Evolutionary conservation across 1,284 basidiomycete species (phyloP).

Genomic region (Fomitopsis pinicola): DNA sequence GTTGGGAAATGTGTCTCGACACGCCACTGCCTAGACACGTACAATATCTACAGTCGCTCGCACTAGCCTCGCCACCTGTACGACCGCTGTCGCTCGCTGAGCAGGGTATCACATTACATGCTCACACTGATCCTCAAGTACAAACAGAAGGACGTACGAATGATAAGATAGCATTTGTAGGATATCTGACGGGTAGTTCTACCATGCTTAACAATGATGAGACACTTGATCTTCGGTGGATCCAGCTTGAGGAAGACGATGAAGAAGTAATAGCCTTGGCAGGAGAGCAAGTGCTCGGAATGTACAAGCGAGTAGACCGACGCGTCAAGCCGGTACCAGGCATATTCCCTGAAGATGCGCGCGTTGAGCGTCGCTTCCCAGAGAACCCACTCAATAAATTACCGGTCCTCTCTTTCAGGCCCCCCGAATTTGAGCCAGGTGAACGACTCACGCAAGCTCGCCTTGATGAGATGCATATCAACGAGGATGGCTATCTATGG

Average conservation of each 20-base stretch:
- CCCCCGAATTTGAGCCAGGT: conserved; percentile 14
- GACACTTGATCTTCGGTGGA: too few species aligned
- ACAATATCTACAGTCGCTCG: too few species aligned
- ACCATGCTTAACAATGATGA: too few species aligned
- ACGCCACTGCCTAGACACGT: too few species aligned
- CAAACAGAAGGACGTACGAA: too few species aligned
- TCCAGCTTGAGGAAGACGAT: background rate
- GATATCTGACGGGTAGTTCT: too few species aligned
- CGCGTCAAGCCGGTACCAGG: conserved; percentile 23
- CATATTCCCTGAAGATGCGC: conserved; percentile 18
- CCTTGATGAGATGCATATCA: conserved; percentile 18
- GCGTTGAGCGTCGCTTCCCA: conserved; percentile 12
- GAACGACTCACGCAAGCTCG: conserved; percentile 14
- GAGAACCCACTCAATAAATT: conserved; percentile 14
- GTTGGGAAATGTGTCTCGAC: too few species aligned
- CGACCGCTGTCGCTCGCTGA: too few species aligned
- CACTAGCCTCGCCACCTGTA: too few species aligned
- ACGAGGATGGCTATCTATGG: conserved; percentile 22
- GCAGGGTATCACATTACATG: too few species aligned
- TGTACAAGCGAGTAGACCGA: conserved; percentile 21
- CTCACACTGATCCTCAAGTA: too few species aligned
- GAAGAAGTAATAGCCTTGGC: background rate
- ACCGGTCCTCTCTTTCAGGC: conserved; percentile 8
- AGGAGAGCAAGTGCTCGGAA: background rate
- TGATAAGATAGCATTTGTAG: too few species aligned